Evolutionary conservation across 2,329 filamentous ascomycete genomes (phyloP), one percentile per base, ranked within the genome.

Genomic region (Phoma herbarum): DNA sequence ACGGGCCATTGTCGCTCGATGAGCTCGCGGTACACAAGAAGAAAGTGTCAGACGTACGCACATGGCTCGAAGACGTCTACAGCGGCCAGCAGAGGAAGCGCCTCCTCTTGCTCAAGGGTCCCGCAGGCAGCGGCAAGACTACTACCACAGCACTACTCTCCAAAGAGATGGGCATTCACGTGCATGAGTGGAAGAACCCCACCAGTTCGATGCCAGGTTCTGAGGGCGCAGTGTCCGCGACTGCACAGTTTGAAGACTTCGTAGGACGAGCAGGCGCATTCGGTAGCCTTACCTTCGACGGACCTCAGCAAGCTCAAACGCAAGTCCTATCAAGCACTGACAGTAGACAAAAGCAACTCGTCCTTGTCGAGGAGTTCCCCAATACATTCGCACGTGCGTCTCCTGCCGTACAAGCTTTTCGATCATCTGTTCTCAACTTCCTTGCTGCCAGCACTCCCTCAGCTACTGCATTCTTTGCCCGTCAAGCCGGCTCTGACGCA

Each of bases 1-100:
- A 92, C 76, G 88, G 86, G 2, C 94, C 94, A 0, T 70, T 76
- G 2, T 90, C 85, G 66, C 76, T 97, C 12, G 88, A 93, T 16
- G 94, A 98, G 78, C 81, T 99, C 44, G 94, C 90, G 0, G 94
- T 99, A 18, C 93, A 99, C 77, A 97, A 96, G 81, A 95, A 87
- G 69, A 99, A 99, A 76, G 91, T 98, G 6, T 80, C 86, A 2
- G 93, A 98, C 78, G 93, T 98, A 44, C 86, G 88, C 58, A 83
- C 80, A 58, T 98, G 95, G 93, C 80, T 99, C 31, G 86, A 90
- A 42, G 86, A 89, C 71, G 91, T 92, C 18, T 85, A 92, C 61
- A 76, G 78, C 25, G 90, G 91, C 42, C 78, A 73, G 44, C 75
- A 77, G 53, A 77, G 75, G 52, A 88, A 96, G 81, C 86, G 90